Conservation (phyloP, 495 filamentous ascomycete genomes). For the Neurospora sublineolata region DNA sequence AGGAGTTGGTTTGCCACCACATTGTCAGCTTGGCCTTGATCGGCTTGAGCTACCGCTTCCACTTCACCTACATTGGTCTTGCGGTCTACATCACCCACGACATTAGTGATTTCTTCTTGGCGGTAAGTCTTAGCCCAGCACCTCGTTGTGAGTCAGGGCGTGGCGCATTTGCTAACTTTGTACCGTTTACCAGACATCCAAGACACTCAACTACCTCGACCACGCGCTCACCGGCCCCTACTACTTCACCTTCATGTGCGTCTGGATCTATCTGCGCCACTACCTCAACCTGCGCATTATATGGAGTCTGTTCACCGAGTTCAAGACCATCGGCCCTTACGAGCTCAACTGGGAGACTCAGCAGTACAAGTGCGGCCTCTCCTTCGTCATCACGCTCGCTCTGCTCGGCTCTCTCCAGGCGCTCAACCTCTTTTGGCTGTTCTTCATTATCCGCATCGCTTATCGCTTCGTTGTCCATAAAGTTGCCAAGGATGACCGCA, state of each 20-base stretch:
- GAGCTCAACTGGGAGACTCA: constrained; percentile 74
- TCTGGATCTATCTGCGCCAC: constrained; percentile 91
- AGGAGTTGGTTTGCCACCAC: constrained; percentile 88
- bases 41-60: constrained; percentile 83
- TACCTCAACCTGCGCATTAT: constrained; percentile 84
- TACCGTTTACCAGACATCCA: constrained; percentile 56
- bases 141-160: not conserved
- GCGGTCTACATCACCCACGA: constrained; percentile 96
- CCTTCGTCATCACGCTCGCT: constrained; percentile 59
- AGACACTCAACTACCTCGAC: constrained; percentile 87
- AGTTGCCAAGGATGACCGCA: constrained; percentile 40
- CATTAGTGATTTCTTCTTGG: constrained; percentile 92
- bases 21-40: constrained; percentile 88
- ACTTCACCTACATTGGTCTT: constrained; percentile 96
- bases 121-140: constrained; percentile 45
- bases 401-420: constrained; percentile 66
- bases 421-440: constrained; percentile 82
- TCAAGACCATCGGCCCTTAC: constrained; percentile 79
- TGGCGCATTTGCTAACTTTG: constrained; percentile 5
- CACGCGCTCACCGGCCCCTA: constrained; percentile 65
- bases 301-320: constrained; percentile 74
- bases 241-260: constrained; percentile 68
- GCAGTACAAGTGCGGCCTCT: constrained; percentile 72
- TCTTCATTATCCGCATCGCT: constrained; percentile 65
- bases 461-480: constrained; percentile 41